Base-by-base conservation (phyloP, 192 early-diverging fungal genomes). In the Chytriomyces confervae region DNA sequence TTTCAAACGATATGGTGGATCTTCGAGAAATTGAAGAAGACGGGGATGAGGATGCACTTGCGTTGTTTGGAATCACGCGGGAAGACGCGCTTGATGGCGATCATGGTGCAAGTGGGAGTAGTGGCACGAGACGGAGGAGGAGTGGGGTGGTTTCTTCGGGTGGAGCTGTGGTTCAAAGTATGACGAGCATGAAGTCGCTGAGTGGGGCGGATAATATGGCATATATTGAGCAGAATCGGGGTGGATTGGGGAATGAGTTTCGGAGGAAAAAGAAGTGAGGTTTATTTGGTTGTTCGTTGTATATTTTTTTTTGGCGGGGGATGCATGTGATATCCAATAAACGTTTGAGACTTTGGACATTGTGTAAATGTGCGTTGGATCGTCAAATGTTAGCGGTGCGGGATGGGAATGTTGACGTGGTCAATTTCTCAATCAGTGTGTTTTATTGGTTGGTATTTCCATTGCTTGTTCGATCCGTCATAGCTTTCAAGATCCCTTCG, bases 161-260 rank as follows among this genome's bases (percentile, higher is more conserved):
- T 5, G 53, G 53, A n/a, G 53, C 16, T 57, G 24, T 62, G 5
- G n/a, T 66, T 6, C 46, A 81, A 44, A 48, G 80, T 44, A 81
- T 83, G 0, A 90, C 90, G n/a, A 92, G 88, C 8, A 83, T 95
- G 75, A 94, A 91, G 80, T 93, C 93, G 60, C 86, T 97, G 69
- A 91, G 91, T 23, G 97, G 97, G 45, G 95, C 89, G 1, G 94
- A 96, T 80, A 88, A 91, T 72, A 99, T 99, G 95, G 96, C 96
- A 0, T 99, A 99, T 75, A 86, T 94, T 66, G 97, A 98, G 72
- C 72, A 74, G 44, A 18, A n/a, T 24, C 57, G 72, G 11, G 72
- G 72, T 47, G 72, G 72, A 60, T 27, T 72, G 63, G 27, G 63
- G 13, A 27, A 16, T 23, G 63, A 65, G 63, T 65, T 65, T 36